Percentiles rank a stretch among this genome's conserved stretches.
These are phyloP conservation scores for Lupinus albus DNA, from an alignment of 306 rosid species.

Conservation along the genomic window DNA sequence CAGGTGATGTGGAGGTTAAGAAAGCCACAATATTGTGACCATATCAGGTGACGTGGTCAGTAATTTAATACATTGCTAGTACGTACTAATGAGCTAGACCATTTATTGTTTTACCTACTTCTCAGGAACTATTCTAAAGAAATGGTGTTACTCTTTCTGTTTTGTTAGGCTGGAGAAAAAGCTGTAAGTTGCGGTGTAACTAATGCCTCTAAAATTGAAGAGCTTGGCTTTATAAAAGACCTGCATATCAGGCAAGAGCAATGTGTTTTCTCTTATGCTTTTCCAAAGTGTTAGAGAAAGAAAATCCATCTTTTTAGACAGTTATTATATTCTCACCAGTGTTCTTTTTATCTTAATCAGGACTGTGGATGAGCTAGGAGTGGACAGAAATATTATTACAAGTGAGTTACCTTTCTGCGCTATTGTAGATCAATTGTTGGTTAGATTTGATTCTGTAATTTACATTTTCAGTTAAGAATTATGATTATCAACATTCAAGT, in stretches of 20 bases:
- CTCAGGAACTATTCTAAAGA: not conserved
- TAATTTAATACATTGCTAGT: too few relatives aligned
- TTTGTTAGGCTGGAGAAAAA: slow-evolving; percentile 83
- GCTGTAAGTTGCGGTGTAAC: slow-evolving; percentile 85
- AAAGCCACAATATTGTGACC: too few relatives aligned
- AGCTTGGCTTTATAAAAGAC: slow-evolving; percentile 66
- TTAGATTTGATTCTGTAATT: slow-evolving; percentile 15
- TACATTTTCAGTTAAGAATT: slow-evolving; percentile 6
- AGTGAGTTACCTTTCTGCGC: slow-evolving; percentile 50
- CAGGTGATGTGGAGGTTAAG: too few relatives aligned
- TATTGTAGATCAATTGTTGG: not conserved
- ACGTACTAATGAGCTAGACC: not conserved
- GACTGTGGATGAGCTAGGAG: slow-evolving; percentile 71
- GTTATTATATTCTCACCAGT: slow-evolving; percentile 13
- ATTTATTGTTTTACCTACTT: slow-evolving; percentile 1
- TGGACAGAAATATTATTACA: slow-evolving; percentile 60
- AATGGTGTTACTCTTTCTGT: slow-evolving; percentile 36
- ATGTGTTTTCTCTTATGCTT: slow-evolving; percentile 19
- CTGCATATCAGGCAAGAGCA: slow-evolving; percentile 68
- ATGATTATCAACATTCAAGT: slow-evolving; percentile 19
- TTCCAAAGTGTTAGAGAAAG: slow-evolving; percentile 17
- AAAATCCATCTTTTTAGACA: slow-evolving; percentile 34
- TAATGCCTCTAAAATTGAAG: slow-evolving; percentile 66
- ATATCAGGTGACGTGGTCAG: too few relatives aligned
- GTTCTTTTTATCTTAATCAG: slow-evolving; percentile 40